A percentile compares a stretch with the other conserved stretches of the same genome.
Evolutionary conservation across 805 yeast genomes (phyloP).

Genomic region (Maudiozyma bulderi): DNA sequence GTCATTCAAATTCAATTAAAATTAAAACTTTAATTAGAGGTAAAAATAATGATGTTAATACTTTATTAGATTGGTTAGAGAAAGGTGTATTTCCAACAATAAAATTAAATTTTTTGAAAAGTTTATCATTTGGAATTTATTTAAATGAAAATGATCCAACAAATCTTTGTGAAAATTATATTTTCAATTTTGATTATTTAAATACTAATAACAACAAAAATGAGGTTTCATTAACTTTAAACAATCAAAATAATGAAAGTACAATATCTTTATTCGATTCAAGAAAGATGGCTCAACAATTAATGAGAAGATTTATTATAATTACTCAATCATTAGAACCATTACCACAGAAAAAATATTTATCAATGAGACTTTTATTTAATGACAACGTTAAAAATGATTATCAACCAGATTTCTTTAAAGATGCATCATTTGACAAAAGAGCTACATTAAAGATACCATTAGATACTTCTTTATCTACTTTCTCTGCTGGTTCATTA

Average conservation of each 20-base stretch:
- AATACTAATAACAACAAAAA: slow-evolving; percentile 22
- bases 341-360: slow-evolving; percentile 37
- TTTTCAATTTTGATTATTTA: slow-evolving; percentile 39
- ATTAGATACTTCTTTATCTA: slow-evolving; percentile 7
- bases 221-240: slow-evolving; percentile 5
- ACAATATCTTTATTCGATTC: slow-evolving; percentile 28
- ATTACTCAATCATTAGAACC: slow-evolving; percentile 46
- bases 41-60: slow-evolving; percentile 37
- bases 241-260: background rate
- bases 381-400: slow-evolving; percentile 38
- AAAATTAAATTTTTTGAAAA: slow-evolving; percentile 33
- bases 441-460: slow-evolving; percentile 30
- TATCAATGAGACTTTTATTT: slow-evolving; percentile 41
- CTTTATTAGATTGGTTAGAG: slow-evolving; percentile 45
- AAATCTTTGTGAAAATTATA: slow-evolving; percentile 40
- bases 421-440: slow-evolving; percentile 33
- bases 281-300: slow-evolving; percentile 37
- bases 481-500: slow-evolving; percentile 25
- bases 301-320: slow-evolving; percentile 43
- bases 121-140: slow-evolving; percentile 38
- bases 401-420: slow-evolving; percentile 42
- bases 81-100: slow-evolving; percentile 40
- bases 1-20: slow-evolving; percentile 30
- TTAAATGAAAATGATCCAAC: slow-evolving; percentile 35
- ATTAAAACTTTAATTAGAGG: slow-evolving; percentile 43